Evolutionary conservation across 768 basidiomycete genomes (phyloP), one percentile per base, ranked within the genome.

Genomic region (Hirschioporus abietinus): DNA sequence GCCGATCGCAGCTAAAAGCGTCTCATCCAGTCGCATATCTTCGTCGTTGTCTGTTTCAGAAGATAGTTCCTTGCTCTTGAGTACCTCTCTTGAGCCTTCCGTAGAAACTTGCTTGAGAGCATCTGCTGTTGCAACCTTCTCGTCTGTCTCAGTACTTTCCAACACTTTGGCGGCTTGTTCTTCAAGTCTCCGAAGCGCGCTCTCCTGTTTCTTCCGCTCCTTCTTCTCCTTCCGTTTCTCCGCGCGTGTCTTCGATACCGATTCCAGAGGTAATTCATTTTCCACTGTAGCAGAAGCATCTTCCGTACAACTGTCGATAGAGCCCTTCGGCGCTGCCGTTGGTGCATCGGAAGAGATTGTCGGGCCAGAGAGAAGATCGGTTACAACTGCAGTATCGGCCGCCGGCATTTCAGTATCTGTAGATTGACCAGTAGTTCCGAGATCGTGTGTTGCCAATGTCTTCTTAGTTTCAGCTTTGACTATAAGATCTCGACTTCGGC

Each of bases 1-100:
- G 8, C 91, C 91, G 17, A 91, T 77, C 12, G 91, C 82, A 0
- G 88, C 89, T 0, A 92, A 80, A 15, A 90, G 78, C 0, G 82
- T 88, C 61, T 78, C 76, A 73, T 91, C 90, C 69, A 61, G 30
- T 52, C 42, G 4, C 12, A 5, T 52, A 10, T 20, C 42, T 52
- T 52, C 42, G 3, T 61, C 60, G 7, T 15, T 1, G 18, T 25
- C 60, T 12, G 17, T 2, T 9, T 62, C 8, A 20, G 58, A 59
- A 6, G 62, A 34, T 15, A 1, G 1, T 57, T 25, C 24, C 18
- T 57, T 58, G 6, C 25, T 18, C 64, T 5, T 65, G n/a, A 23
- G 59, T 5, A 1, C 24, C 17, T 58, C 20, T 26, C 3, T 27
- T 8, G 4, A 2, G n/a, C 25, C 26, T 4, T 12, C 24, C 58